Evolutionary conservation across 2,329 filamentous ascomycete genomes (phyloP), one percentile per base, ranked within the genome.

Genomic region (Graphilbum fragrans): DNA sequence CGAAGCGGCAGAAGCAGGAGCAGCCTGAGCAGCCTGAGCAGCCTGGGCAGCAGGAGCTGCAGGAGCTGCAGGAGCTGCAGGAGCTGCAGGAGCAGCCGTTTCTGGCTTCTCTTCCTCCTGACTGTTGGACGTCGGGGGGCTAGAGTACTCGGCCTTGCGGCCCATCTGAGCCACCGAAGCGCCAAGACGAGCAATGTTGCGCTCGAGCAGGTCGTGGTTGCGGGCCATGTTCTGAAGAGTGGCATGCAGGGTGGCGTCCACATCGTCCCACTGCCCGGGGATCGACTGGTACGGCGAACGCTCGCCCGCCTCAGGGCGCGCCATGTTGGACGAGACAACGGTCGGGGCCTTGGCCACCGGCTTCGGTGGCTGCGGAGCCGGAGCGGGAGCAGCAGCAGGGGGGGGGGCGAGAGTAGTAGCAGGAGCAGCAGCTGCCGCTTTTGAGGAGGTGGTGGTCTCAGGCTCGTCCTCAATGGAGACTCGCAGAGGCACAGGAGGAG

Each of bases 381-480:
- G 14, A 17, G n/a, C 12, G 10, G 29, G 16, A 6, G 29, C 16
- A 5, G 29, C 16, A 14, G 29, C 29, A 32, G 29, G 29, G 2
- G 31, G 29, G 9, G 29, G 29, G 5, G 9, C 14, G 8, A 14
- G 14, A 8, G 25, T 29, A 14, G 25, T 29, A 8, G 25, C 25
- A 29, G 25, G 25, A 29, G 14, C 8, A 29, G 25, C 8, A 8
- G 25, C 25, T 8, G 25, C 25, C 25, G 25, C 27, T n/a, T n/a
- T n/a, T n/a, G n/a, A 7, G 7, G 23, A 27, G 18, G 14, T 12
- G 10, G 10, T 12, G 10, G 34, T 43, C 47, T 67, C 58, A n/a
- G 57, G 58, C 33, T 65, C 67, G 43, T 75, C 68, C 51, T 79
- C 69, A 41, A 72, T 61, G 7, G 67, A 66, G 34, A 69, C 66